Evolutionary conservation across 2,329 filamentous ascomycete species (phyloP).

Genomic region (Trichoderma lentiforme): DNA sequence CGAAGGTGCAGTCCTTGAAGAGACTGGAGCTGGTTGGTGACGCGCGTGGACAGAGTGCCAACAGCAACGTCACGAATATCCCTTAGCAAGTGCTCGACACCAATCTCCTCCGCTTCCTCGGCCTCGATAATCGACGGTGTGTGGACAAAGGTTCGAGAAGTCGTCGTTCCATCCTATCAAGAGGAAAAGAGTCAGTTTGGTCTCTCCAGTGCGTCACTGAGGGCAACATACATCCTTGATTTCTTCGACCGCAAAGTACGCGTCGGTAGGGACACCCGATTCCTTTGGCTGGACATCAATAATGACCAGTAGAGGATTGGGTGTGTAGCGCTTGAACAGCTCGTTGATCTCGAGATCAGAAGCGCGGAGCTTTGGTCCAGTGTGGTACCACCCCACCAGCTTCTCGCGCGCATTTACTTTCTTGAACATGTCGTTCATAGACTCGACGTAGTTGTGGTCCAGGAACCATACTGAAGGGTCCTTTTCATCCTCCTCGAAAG

Average conservation of each 20-base stretch:
- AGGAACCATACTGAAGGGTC: slow-evolving; percentile 98
- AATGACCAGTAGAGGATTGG: slow-evolving; percentile 93
- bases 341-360: slow-evolving; percentile 99
- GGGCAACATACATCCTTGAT: slow-evolving; percentile 79
- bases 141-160: slow-evolving; percentile 95
- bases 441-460: slow-evolving; percentile 98
- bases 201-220: not conserved
- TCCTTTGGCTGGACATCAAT: slow-evolving; percentile 98
- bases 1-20: slow-evolving; percentile 93
- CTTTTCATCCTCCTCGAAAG: slow-evolving; percentile 98
- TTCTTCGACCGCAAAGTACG: slow-evolving; percentile 98
- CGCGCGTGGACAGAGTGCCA: slow-evolving; percentile 90
- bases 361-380: slow-evolving; percentile 90
- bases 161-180: slow-evolving; percentile 87
- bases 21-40: slow-evolving; percentile 96
- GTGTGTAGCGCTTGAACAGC: slow-evolving; percentile 98
- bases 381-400: slow-evolving; percentile 99
- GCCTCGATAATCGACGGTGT: slow-evolving; percentile 98
- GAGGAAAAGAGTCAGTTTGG: slow-evolving; percentile 14
- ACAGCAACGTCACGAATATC: slow-evolving; percentile 98
- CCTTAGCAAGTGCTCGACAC: slow-evolving; percentile 93
- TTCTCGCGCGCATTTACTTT: slow-evolving; percentile 99
- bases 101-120: slow-evolving; percentile 98
- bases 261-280: slow-evolving; percentile 94
- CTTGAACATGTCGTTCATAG: slow-evolving; percentile 99